A percentile compares a stretch with the other conserved stretches of the same genome.
Conservation (phyloP, 2,329 filamentous ascomycete species). For the Xenosphaeropsis pyriputrescens region DNA sequence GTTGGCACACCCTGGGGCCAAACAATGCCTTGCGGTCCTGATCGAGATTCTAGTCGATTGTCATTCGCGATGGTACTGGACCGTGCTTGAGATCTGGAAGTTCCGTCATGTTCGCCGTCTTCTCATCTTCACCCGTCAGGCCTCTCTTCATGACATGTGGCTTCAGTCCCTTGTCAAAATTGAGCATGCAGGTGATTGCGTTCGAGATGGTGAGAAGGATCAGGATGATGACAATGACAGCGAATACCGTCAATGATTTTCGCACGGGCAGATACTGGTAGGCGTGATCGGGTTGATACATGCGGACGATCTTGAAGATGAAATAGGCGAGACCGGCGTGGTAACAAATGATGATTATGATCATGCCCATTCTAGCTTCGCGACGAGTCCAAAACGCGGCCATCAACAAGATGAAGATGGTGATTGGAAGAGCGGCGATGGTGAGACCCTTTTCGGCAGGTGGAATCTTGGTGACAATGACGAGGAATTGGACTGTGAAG, state of each 20-base stretch:
- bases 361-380: constrained; percentile 70
- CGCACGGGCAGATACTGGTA: constrained; percentile 62
- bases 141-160: constrained; percentile 58
- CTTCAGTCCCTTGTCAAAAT: constrained; percentile 84
- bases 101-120: constrained; percentile 28
- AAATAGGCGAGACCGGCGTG: constrained; percentile 87
- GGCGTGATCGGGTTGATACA: constrained; percentile 56
- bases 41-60: constrained; percentile 25
- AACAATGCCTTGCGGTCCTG: neutral
- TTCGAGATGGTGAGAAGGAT: constrained; percentile 82
- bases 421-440: constrained; percentile 78
- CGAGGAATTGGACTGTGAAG: constrained; percentile 95
- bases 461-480: constrained; percentile 61
- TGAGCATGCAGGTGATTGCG: constrained; percentile 73
- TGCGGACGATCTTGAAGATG: constrained; percentile 93
- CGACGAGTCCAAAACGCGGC: constrained; percentile 75
- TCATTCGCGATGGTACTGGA: constrained; percentile 29
- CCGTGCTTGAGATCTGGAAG: constrained; percentile 22
- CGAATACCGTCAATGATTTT: constrained; percentile 82
- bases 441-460: constrained; percentile 75
- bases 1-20: no score
- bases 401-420: constrained; percentile 72
- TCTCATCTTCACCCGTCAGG: constrained; percentile 30
- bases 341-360: constrained; percentile 67
- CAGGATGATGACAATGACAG: constrained; percentile 78